Percentiles rank a stretch among this genome's conserved stretches.
Conservation (phyloP, 2,329 filamentous ascomycete species). For the Aspergillus vadensis region DNA sequence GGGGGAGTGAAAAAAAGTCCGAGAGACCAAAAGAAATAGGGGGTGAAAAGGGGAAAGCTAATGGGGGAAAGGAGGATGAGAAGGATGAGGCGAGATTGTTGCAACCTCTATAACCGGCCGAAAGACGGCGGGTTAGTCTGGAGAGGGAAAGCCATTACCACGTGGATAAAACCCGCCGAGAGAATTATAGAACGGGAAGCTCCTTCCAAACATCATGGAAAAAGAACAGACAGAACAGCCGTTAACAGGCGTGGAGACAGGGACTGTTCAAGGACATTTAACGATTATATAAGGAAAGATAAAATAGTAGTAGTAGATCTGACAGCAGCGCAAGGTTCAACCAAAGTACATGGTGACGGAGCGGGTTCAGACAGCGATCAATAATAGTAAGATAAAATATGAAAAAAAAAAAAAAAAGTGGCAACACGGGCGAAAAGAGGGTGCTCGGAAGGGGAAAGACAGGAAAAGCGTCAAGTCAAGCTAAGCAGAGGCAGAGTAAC, state of each 20-base stretch:
- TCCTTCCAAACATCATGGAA: slow-evolving; percentile 44
- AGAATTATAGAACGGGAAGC: slow-evolving; percentile 42
- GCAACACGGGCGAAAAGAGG: slow-evolving; percentile 14
- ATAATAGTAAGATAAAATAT: no score
- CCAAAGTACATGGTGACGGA: slow-evolving; percentile 17
- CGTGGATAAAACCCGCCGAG: slow-evolving; percentile 43
- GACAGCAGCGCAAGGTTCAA: slow-evolving; percentile 7
- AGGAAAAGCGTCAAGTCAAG: slow-evolving; percentile 3
- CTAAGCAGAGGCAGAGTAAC: slow-evolving; percentile 2
- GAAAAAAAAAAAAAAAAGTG: slow-evolving; percentile 12
- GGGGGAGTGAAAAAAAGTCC: slow-evolving; percentile 1
- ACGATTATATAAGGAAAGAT: not conserved
- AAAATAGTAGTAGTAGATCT: not conserved
- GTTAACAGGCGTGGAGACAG: slow-evolving; percentile 9
- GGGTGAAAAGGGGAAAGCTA: not conserved
- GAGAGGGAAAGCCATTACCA: slow-evolving; percentile 39
- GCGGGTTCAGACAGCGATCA: not conserved
- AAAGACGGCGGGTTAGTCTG: not conserved
- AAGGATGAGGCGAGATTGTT: slow-evolving; percentile 9
- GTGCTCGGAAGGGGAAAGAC: slow-evolving; percentile 15
- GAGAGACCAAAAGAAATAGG: not conserved
- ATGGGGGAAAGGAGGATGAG: not conserved
- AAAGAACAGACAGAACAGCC: slow-evolving; percentile 19
- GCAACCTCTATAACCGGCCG: not conserved
- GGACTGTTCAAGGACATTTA: not conserved